Conservation (phyloP, 768 basidiomycete genomes). For the Auricularia auricula-judae region DNA sequence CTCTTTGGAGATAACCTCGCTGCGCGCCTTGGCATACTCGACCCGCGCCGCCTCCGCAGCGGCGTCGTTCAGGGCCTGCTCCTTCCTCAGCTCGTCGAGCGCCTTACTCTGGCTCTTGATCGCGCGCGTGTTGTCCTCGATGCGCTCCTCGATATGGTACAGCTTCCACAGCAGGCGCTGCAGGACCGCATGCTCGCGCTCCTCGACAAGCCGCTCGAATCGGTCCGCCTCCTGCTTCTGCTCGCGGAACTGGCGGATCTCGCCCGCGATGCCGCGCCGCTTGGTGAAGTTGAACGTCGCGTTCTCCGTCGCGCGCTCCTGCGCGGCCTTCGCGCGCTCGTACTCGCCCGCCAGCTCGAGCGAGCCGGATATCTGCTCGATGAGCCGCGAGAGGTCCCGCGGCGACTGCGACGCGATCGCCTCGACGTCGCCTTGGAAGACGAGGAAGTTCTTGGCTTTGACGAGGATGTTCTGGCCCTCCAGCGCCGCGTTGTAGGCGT, state of each 20-base stretch:
- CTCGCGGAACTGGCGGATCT: slow-evolving; percentile 95
- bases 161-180: slow-evolving; percentile 79
- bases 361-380: slow-evolving; percentile 94
- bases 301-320: slow-evolving; percentile 86
- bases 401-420: slow-evolving; percentile 93
- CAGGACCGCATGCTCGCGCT: slow-evolving; percentile 70
- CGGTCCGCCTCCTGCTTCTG: slow-evolving; percentile 89
- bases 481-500: slow-evolving; percentile 81
- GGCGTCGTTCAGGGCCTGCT: slow-evolving; percentile 60
- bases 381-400: slow-evolving; percentile 75
- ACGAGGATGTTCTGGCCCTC: slow-evolving; percentile 89
- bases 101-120: slow-evolving; percentile 68
- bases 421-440: slow-evolving; percentile 98
- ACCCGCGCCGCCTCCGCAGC: slow-evolving; percentile 63
- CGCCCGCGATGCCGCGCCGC: slow-evolving; percentile 83
- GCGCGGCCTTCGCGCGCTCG: slow-evolving; percentile 75
- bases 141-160: slow-evolving; percentile 78
- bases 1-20: slow-evolving; percentile 72
- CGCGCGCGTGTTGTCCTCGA: slow-evolving; percentile 57
- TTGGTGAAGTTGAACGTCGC: slow-evolving; percentile 94
- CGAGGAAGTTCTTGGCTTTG: slow-evolving; percentile 98
- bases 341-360: slow-evolving; percentile 83
- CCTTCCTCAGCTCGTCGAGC: slow-evolving; percentile 53
- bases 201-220: slow-evolving; percentile 67
- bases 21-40: slow-evolving; percentile 69